A percentile compares a stretch with the other conserved stretches of the same genome.
Evolutionary conservation across 2,329 filamentous ascomycete genomes (phyloP).

Genomic region (Curvularia sp.): DNA sequence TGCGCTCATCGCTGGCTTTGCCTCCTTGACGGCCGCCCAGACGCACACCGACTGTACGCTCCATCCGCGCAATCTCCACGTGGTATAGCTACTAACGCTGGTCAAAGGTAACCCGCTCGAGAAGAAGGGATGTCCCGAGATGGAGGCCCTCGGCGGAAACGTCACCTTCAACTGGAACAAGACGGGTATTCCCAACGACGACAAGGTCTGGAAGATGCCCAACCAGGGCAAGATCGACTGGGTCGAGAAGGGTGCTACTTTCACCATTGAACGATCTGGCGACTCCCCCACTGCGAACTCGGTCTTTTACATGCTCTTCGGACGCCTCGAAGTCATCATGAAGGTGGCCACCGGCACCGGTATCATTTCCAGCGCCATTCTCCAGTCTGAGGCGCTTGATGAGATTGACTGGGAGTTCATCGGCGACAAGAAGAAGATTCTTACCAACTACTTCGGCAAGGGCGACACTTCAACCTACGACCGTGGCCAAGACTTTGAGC

Average conservation of each 20-base stretch:
- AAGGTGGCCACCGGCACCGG: constrained; percentile 58
- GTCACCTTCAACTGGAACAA: constrained; percentile 62
- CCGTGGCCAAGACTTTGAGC: constrained; percentile 49
- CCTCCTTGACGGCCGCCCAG: constrained; percentile 68
- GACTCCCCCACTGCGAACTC: constrained; percentile 80
- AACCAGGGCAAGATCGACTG: constrained; percentile 71
- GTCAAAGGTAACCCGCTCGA: constrained; percentile 71
- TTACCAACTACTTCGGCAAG: constrained; percentile 64
- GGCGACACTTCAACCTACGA: constrained; percentile 61
- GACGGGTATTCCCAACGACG: constrained; percentile 47
- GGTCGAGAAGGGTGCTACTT: constrained; percentile 69
- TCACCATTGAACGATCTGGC: constrained; percentile 72
- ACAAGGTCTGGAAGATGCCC: constrained; percentile 66
- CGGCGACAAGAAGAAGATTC: constrained; percentile 50
- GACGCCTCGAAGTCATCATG: constrained; percentile 57
- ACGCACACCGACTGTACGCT: constrained; percentile 68
- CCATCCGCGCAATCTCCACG: background rate
- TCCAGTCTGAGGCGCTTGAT: constrained; percentile 60
- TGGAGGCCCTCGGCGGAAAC: constrained; percentile 72
- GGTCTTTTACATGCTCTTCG: constrained; percentile 62
- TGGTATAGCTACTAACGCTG: background rate
- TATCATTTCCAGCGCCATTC: constrained; percentile 59
- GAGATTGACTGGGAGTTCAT: constrained; percentile 62
- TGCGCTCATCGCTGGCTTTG: constrained; percentile 45
- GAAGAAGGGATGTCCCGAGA: constrained; percentile 68